These are phyloP conservation scores for Suhomyces canberraensis DNA, from an alignment of 805 yeast genomes.

Conservation along the genomic window DNA sequence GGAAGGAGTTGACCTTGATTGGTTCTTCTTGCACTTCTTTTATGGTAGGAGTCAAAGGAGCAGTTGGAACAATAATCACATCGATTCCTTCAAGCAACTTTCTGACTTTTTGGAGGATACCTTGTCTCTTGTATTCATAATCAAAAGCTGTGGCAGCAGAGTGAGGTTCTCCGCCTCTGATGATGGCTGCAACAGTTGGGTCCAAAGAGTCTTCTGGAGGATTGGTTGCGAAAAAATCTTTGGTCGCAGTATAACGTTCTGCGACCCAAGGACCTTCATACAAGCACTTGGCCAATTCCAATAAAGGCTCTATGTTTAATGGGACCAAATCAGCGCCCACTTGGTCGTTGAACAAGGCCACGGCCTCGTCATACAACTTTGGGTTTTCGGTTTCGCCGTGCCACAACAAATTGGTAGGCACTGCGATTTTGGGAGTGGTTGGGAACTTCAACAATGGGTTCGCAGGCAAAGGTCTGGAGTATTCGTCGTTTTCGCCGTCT, in stretches of 20 bases:
- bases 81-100: conserved; percentile 59
- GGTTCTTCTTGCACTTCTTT: conserved; percentile 75
- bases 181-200: conserved; percentile 76
- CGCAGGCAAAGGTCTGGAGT: conserved; percentile 71
- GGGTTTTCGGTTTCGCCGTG: conserved; percentile 80
- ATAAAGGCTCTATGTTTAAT: conserved; percentile 70
- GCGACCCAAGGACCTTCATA: conserved; percentile 99
- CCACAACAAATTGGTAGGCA: conserved; percentile 75
- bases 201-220: conserved; percentile 73
- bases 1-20: conserved; percentile 75
- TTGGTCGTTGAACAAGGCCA: conserved; percentile 39
- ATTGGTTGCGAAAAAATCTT: conserved; percentile 64
- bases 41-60: conserved; percentile 87
- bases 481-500: conserved; percentile 70
- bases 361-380: conserved; percentile 58
- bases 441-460: conserved; percentile 62
- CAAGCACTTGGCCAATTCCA: conserved; percentile 79
- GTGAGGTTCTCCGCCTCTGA: conserved; percentile 72
- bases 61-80: conserved; percentile 85
- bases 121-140: conserved; percentile 83
- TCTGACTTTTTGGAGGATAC: conserved; percentile 63
- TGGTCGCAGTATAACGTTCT: conserved; percentile 83
- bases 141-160: conserved; percentile 82
- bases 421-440: conserved; percentile 61
- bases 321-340: conserved; percentile 55